Evolutionary conservation across 441 rosid species (phyloP), one percentile per base, ranked within the genome.

Genomic region (Pelargonium citronellum): DNA sequence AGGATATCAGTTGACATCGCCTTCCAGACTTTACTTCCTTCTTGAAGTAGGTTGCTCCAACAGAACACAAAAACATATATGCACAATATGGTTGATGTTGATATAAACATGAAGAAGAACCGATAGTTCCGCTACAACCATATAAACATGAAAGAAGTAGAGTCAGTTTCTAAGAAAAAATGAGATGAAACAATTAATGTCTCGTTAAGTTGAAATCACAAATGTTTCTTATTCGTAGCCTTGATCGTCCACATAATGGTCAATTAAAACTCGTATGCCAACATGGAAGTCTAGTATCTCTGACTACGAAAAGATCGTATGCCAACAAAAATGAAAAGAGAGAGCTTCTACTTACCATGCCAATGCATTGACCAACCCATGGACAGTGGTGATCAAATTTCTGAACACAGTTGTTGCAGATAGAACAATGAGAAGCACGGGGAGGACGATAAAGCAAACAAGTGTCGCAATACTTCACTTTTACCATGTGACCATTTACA

Each of bases 311-410:
- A 34, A 34, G 39, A 34, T 34, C 39, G 7, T 30, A 5, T 34
- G 39, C 39, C 39, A 34, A 34, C 39, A 34, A 34, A 34, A 4
- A 34, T 34, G 39, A 34, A 34, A 34, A 5, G 39, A 34, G 2
- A 49, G 55, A 49, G 16, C 39, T 62, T 62, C 19, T 17, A 57
- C 16, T 85, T 79, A 95, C 97, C 68, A 81, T 6, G 75, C 87
- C 97, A 66, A 95, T 95, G 69, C 99, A 95, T 57, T 95, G 99
- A 30, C 99, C 97, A 39, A 92, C 99, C 99, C 97, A 92, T 4
- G 99, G 99, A 63, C 99, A 95, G 61, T 91, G 99, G 69, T 95
- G 99, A 83, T 95, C 97, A 20, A 95, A 95, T 76, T 86, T 90
- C 79, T 91, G 94, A 0, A 91, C 94, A 69, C 97, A 95, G 65